Conservation (phyloP, 2,329 filamentous ascomycete species). For the Colletotrichum truncatum region DNA sequence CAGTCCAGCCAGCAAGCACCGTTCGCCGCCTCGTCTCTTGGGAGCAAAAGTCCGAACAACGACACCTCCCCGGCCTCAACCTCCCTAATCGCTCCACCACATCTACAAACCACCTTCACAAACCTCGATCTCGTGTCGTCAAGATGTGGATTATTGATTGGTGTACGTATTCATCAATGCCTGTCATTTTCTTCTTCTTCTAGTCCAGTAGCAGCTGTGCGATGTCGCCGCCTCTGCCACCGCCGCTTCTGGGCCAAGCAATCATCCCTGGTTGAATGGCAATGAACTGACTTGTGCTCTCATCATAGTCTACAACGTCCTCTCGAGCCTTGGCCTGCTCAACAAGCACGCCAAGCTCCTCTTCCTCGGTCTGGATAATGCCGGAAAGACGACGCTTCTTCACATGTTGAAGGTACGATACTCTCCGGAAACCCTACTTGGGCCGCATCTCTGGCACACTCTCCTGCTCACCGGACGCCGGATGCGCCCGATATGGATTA, state of each 20-base stretch:
- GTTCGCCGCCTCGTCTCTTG: conserved; percentile 15
- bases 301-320: conserved; percentile 79
- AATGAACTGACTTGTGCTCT: conserved; percentile 39
- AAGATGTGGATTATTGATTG: conserved; percentile 95
- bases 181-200: not conserved
- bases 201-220: conserved; percentile 11
- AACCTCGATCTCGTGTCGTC: conserved; percentile 34
- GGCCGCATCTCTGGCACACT: not conserved
- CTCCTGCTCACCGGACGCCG: not conserved
- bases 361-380: conserved; percentile 93
- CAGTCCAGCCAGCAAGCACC: conserved; percentile 6
- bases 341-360: conserved; percentile 98
- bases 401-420: conserved; percentile 90
- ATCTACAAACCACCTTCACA: conserved; percentile 22
- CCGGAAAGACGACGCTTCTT: conserved; percentile 91
- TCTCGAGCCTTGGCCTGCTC: conserved; percentile 85
- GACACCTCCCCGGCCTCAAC: conserved; percentile 18
- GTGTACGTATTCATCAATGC: conserved; percentile 81
- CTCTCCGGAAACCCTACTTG: not conserved
- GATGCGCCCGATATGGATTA: conserved; percentile 7
- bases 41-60: conserved; percentile 24
- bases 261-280: conserved; percentile 10
- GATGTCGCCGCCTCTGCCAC: conserved; percentile 1
- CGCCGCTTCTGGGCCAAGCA: conserved; percentile 29
- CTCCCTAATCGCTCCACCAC: conserved; percentile 26